phyloP scores from a whole-genome alignment of 768 basidiomycete species.

The Boletellus sp. region DNA sequence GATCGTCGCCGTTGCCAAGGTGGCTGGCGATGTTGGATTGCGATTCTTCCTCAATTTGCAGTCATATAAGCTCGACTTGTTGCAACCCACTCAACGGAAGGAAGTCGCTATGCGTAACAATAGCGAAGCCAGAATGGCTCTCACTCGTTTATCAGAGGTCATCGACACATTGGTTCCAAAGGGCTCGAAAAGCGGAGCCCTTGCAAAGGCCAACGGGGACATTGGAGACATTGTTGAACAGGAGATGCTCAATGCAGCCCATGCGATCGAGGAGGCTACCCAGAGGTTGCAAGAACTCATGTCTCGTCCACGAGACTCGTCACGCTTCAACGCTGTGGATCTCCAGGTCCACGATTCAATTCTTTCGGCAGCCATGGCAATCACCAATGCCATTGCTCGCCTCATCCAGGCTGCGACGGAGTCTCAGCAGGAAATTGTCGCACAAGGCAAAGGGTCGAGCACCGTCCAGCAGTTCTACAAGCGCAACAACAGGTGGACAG shows the following conservation, averaged over 20 bases:
- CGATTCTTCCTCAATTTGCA: slow-evolving; percentile 95
- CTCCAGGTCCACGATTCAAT: slow-evolving; percentile 98
- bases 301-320: slow-evolving; percentile 81
- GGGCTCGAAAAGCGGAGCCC: slow-evolving; percentile 61
- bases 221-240: slow-evolving; percentile 95
- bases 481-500: slow-evolving; percentile 99
- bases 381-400: slow-evolving; percentile 91
- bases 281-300: slow-evolving; percentile 88
- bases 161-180: slow-evolving; percentile 87
- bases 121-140: slow-evolving; percentile 74
- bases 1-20: slow-evolving; percentile 79
- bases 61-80: slow-evolving; percentile 87
- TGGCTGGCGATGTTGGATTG: slow-evolving; percentile 82
- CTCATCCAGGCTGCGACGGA: slow-evolving; percentile 96
- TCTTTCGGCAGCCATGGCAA: slow-evolving; percentile 87
- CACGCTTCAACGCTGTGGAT: slow-evolving; percentile 87
- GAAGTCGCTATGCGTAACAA: slow-evolving; percentile 90
- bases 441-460: slow-evolving; percentile 90
- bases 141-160: slow-evolving; percentile 81
- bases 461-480: slow-evolving; percentile 98
- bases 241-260: slow-evolving; percentile 92
- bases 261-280: slow-evolving; percentile 91
- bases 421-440: slow-evolving; percentile 97
- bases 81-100: slow-evolving; percentile 70
- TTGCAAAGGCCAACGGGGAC: slow-evolving; percentile 82